Percentiles rank a stretch among this genome's conserved stretches.
Conservation (phyloP, 345 rosid species). For the Clausena lansium region DNA sequence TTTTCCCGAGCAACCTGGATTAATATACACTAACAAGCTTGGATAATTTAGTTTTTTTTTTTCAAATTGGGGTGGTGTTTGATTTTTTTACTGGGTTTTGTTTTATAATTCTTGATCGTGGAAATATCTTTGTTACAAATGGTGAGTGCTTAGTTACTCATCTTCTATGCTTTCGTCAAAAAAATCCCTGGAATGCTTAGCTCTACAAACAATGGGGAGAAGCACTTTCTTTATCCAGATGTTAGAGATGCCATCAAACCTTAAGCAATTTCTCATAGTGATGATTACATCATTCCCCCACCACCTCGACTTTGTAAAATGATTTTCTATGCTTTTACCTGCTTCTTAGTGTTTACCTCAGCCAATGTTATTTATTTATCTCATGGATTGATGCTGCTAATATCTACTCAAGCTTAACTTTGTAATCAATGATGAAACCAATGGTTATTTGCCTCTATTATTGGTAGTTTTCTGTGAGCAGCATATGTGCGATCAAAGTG, state of each 20-base stretch:
- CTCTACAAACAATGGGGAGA: conserved; percentile 16
- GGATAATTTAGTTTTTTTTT: too few species aligned
- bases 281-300: conserved; percentile 41
- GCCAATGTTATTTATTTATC: background rate
- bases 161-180: conserved; percentile 15
- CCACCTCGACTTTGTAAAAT: conserved; percentile 65
- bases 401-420: conserved; percentile 2
- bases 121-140: background rate
- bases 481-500: background rate
- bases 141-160: background rate
- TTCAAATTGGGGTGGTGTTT: too few species aligned
- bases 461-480: background rate
- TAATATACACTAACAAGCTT: too few species aligned
- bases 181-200: conserved; percentile 5
- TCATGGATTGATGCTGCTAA: background rate
- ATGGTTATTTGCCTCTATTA: background rate
- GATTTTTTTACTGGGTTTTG: too few species aligned
- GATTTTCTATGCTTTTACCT: background rate
- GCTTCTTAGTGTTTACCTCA: background rate
- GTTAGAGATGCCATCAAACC: conserved; percentile 18
- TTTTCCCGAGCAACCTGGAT: background rate
- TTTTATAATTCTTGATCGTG: background rate
- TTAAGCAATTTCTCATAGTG: conserved; percentile 7
- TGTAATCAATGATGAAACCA: background rate
- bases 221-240: conserved; percentile 10